A percentile compares a stretch with the other conserved stretches of the same genome.
Conservation (phyloP, 176 grass and related monocot genomes). For the Poa pratensis region DNA sequence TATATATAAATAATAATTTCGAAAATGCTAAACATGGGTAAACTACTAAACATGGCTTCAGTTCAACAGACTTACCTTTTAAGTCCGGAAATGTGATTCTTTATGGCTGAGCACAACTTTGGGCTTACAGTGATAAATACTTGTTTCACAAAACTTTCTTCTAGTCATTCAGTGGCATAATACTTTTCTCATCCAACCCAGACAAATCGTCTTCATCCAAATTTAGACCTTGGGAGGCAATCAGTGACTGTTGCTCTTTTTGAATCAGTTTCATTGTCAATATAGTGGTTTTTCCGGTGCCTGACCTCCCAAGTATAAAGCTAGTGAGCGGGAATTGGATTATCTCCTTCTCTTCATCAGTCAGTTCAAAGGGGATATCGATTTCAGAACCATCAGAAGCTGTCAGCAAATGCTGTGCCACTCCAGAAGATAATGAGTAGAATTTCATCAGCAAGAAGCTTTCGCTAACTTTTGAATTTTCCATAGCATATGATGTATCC, state of each 20-base stretch:
- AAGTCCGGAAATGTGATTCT: conserved; percentile 61
- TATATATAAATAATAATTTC: neutral
- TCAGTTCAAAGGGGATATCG: conserved; percentile 80
- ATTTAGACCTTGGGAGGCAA: conserved; percentile 58
- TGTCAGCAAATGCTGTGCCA: conserved; percentile 77
- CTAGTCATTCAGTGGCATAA: neutral
- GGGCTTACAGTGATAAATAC: conserved; percentile 92
- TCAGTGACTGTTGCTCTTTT: conserved; percentile 66
- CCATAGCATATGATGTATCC: conserved; percentile 43
- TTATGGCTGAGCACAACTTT: conserved; percentile 85
- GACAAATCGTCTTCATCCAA: conserved; percentile 23
- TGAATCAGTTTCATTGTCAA: conserved; percentile 81
- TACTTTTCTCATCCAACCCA: neutral
- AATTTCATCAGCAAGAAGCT: conserved; percentile 94
- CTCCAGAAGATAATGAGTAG: conserved; percentile 76
- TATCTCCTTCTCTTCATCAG: conserved; percentile 81
- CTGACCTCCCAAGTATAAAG: conserved; percentile 92
- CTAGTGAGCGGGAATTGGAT: conserved; percentile 66
- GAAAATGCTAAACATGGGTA: neutral
- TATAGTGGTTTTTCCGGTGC: conserved; percentile 93
- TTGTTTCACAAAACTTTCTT: conserved; percentile 61
- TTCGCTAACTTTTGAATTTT: conserved; percentile 87
- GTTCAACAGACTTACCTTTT: conserved; percentile 47
- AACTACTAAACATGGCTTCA: neutral
- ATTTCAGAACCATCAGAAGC: conserved; percentile 79